Base-by-base conservation (phyloP, 1,139 yeast genomes). In the Lipomyces yarrowii region DNA sequence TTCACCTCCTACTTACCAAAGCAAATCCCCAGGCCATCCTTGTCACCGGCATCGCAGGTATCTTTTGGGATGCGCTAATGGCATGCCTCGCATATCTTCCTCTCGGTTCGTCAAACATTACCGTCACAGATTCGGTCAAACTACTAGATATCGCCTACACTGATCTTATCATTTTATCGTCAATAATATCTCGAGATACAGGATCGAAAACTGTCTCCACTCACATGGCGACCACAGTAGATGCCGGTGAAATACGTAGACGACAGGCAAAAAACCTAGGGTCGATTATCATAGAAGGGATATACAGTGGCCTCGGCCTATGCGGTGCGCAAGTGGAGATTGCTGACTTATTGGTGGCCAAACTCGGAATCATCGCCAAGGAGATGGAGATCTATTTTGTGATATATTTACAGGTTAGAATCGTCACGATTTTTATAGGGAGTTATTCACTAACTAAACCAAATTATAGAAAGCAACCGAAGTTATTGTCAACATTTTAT, bases 61-160 rank as follows among this genome's bases (percentile, higher is more conserved):
- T 66, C 11, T 66, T 66, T 21, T 66, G 69, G 69, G 69, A 66
- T n/a, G 55, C 67, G 10, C 57, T 66, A 8, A 33, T 61, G 46
- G 35, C 53, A 13, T 66, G 68, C 46, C 46, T 66, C 10, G 35
- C 69, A 10, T 66, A 58, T 54, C 58, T 66, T 11, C 69, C 69
- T 2, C 48, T 64, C 13, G 67, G 65, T n/a, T 37, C 65, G 32
- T 64, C 68, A 11, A 23, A 26, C 18, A 52, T 66, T 21, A 33
- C 69, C 6, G 46, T 66, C 7, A 32, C 57, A 2, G 65, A 65
- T 21, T 64, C 68, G 0, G 33, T 56, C 3, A 37, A 18, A 4
- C 60, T 66, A 2, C 59, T 64, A 5, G 52, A 56, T 15, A 59
- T 35, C 8, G 46, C 69, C 2, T 66, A 59, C 33, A 59, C 51